phyloP scores from a whole-genome alignment of 2,329 filamentous ascomycete species.

The Metarhizium guizhouense region DNA sequence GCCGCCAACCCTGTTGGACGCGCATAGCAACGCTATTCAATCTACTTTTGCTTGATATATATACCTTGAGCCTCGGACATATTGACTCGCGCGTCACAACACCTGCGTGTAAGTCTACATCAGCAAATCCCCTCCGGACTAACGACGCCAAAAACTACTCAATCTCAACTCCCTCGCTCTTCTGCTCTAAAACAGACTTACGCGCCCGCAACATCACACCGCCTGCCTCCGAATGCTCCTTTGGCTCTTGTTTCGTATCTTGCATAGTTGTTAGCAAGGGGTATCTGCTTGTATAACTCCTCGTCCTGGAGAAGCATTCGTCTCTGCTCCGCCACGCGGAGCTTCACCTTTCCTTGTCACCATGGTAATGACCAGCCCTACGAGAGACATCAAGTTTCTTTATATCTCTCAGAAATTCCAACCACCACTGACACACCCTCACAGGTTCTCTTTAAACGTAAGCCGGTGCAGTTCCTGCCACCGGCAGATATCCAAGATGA shows the following conservation, averaged over 20 bases:
- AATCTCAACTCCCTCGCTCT: not conserved
- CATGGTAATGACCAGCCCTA: conserved; percentile 6
- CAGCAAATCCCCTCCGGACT: conserved; percentile 3
- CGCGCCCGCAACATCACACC: not conserved
- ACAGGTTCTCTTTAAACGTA: conserved; percentile 92
- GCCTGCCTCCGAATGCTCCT: not conserved
- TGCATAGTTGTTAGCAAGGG: not conserved
- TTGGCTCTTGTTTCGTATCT: not conserved
- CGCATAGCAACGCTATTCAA: conserved; percentile 7
- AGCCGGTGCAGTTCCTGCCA: conserved; percentile 77
- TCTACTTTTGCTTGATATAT: conserved; percentile 1
- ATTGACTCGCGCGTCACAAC: conserved; percentile 9
- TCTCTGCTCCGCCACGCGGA: conserved; percentile 1
- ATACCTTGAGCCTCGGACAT: not conserved
- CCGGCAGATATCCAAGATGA: conserved; percentile 69
- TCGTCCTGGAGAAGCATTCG: not conserved
- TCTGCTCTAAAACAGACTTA: not conserved
- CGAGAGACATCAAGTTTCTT: not conserved
- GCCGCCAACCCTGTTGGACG: conserved; percentile 7
- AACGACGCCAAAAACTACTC: conserved; percentile 1
- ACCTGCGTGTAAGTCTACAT: conserved; percentile 24
- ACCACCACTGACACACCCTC: conserved; percentile 7
- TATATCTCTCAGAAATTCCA: not conserved
- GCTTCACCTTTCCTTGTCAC: not conserved
- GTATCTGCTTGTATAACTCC: not conserved